Evolutionary conservation across 176 grass and related monocot genomes (phyloP).

Genomic region (Hsuehochloa calcarea): DNA sequence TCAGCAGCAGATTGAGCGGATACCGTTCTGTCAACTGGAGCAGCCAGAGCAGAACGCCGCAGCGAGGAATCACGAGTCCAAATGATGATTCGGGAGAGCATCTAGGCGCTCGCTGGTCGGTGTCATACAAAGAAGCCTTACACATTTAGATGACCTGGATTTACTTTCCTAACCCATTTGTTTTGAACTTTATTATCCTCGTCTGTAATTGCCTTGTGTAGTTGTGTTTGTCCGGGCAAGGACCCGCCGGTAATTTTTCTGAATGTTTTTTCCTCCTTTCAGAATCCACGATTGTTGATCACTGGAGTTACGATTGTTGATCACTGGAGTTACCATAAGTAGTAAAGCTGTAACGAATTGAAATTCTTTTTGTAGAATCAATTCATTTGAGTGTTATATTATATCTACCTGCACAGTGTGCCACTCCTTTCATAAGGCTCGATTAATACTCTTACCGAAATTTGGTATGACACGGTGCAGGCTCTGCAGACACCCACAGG

Average conservation of each 20-base stretch:
- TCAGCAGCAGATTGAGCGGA: slow-evolving; percentile 55
- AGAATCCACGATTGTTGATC: slow-evolving; percentile 24
- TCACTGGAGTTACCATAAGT: slow-evolving; percentile 17
- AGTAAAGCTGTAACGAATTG: slow-evolving; percentile 23
- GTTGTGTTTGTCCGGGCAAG: slow-evolving; percentile 25
- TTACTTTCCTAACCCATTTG: slow-evolving; percentile 58
- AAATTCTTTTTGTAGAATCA: slow-evolving; percentile 50
- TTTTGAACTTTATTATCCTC: slow-evolving; percentile 31
- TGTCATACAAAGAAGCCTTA: slow-evolving; percentile 14
- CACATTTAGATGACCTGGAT: slow-evolving; percentile 29
- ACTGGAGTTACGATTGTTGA: slow-evolving; percentile 27
- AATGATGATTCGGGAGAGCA: slow-evolving; percentile 22
- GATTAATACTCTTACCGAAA: neutral
- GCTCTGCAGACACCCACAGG: neutral
- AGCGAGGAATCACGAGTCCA: slow-evolving; percentile 38
- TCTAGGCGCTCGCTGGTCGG: neutral
- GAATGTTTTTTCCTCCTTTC: slow-evolving; percentile 42
- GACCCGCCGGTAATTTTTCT: slow-evolving; percentile 34
- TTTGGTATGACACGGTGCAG: neutral
- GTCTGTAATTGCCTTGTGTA: slow-evolving; percentile 35
- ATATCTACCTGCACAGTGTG: neutral
- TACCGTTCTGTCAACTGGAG: slow-evolving; percentile 66
- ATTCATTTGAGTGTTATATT: neutral
- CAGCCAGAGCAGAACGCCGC: slow-evolving; percentile 56
- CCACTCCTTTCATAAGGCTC: neutral